phyloP scores from a whole-genome alignment of 2,329 filamentous ascomycete species.

The Grosmannia clavigera region DNA sequence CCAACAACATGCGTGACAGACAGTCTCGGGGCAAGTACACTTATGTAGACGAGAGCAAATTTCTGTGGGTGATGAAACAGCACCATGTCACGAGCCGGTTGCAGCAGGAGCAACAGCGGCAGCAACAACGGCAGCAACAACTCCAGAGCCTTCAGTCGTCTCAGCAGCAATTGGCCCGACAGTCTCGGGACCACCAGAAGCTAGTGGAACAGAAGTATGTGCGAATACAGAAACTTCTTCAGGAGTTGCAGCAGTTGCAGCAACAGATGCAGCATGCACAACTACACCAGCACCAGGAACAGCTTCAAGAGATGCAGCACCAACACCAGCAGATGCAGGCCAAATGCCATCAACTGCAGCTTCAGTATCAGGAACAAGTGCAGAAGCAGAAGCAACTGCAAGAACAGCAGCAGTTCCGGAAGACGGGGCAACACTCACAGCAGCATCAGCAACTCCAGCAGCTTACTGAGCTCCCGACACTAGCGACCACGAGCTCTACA shows the following conservation, averaged over 20 bases:
- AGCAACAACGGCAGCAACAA: not conserved
- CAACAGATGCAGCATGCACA: not conserved
- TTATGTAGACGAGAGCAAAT: constrained; percentile 7
- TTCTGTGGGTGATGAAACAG: not conserved
- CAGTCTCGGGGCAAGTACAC: constrained; percentile 48
- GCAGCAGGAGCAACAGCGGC: not conserved
- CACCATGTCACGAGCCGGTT: not conserved
- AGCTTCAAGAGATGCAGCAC: not conserved
- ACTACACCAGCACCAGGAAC: not conserved
- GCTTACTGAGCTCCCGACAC: no score
- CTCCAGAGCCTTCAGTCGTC: not conserved
- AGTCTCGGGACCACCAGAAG: not conserved
- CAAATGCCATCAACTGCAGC: not conserved
- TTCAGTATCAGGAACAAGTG: not conserved
- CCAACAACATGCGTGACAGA: constrained; percentile 40
- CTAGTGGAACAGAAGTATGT: not conserved
- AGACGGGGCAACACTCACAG: no score
- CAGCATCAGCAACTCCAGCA: no score
- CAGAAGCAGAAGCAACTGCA: no score
- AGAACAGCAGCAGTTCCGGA: no score
- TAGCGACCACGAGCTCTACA: no score
- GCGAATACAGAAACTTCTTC: not conserved
- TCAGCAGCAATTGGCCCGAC: not conserved
- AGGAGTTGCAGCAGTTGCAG: not conserved
- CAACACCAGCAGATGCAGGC: no score